Percentiles rank a stretch among this genome's conserved stretches.
Conservation (phyloP, 2,329 filamentous ascomycete genomes). For the Tolypocladium paradoxum region DNA sequence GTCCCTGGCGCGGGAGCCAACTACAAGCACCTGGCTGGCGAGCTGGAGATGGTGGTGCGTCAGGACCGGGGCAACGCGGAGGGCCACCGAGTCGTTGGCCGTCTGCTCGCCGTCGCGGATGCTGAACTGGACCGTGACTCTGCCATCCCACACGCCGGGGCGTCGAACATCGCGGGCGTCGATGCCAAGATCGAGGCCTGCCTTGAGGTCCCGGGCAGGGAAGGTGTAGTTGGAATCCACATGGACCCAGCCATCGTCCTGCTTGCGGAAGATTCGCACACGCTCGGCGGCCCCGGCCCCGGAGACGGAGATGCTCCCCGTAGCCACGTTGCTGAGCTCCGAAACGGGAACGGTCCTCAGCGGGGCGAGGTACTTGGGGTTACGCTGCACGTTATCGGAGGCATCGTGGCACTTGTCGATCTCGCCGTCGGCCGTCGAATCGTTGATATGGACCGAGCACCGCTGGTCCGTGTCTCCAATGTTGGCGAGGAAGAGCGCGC, state of each 20-base stretch:
- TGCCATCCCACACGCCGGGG: slow-evolving; percentile 15
- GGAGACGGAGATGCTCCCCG: slow-evolving; percentile 8
- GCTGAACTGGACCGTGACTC: slow-evolving; percentile 15
- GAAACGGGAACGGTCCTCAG: slow-evolving; percentile 18
- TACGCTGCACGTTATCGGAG: slow-evolving; percentile 19
- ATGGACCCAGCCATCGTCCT: slow-evolving; percentile 13
- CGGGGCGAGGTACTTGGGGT: slow-evolving; percentile 19
- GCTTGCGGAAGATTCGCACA: slow-evolving; percentile 19
- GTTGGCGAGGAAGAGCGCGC: slow-evolving; percentile 26
- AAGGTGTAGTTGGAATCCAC: slow-evolving; percentile 18
- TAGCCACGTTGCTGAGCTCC: slow-evolving; percentile 7
- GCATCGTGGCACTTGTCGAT: slow-evolving; percentile 24
- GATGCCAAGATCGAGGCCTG: slow-evolving; percentile 23
- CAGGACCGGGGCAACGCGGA: slow-evolving; percentile 26
- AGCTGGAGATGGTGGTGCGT: slow-evolving; percentile 25
- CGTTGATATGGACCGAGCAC: slow-evolving; percentile 12
- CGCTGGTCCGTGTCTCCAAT: slow-evolving; percentile 21
- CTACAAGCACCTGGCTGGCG: slow-evolving; percentile 15
- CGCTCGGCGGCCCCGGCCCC: slow-evolving; percentile 2
- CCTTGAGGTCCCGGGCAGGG: slow-evolving; percentile 12
- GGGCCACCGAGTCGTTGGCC: slow-evolving; percentile 15
- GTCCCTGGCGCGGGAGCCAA: neutral
- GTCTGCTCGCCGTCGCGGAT: slow-evolving; percentile 11
- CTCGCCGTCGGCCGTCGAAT: slow-evolving; percentile 11
- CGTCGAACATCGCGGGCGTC: slow-evolving; percentile 21